These are phyloP conservation scores for Escallonia herrerae DNA, from an alignment of 129 eudicot genomes.

Conservation along the genomic window DNA sequence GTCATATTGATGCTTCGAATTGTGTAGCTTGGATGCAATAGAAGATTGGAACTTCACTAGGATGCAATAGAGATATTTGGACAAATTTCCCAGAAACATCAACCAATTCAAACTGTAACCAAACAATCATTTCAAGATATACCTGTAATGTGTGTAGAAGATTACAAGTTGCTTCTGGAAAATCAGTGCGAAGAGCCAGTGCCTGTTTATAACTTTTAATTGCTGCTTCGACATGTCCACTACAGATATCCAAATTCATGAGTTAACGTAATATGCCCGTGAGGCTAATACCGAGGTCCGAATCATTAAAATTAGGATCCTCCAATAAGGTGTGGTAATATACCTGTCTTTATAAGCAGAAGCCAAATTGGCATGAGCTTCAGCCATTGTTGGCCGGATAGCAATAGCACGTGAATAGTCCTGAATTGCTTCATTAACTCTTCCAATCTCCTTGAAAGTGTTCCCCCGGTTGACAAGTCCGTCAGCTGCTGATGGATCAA, in stretches of 20 bases:
- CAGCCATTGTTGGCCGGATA: slow-evolving; percentile 82
- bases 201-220: slow-evolving; percentile 88
- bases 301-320: neutral
- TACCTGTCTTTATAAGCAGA: slow-evolving; percentile 97
- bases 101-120: neutral
- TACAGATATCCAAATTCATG: slow-evolving; percentile 18
- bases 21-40: no score
- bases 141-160: slow-evolving; percentile 95
- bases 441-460: slow-evolving; percentile 86
- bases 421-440: slow-evolving; percentile 93
- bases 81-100: neutral
- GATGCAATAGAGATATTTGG: neutral
- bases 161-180: slow-evolving; percentile 94
- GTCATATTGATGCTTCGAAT: no score
- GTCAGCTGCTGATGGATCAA: slow-evolving; percentile 93
- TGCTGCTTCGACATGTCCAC: slow-evolving; percentile 87
- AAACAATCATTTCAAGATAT: slow-evolving; percentile 5
- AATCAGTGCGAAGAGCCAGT: slow-evolving; percentile 71
- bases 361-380: slow-evolving; percentile 96
- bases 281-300: neutral
- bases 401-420: slow-evolving; percentile 78
- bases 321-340: neutral
- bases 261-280: neutral
- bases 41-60: no score
- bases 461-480: slow-evolving; percentile 91